Conservation (phyloP, 495 filamentous ascomycete genomes). For the Xylaria flabelliformis region DNA sequence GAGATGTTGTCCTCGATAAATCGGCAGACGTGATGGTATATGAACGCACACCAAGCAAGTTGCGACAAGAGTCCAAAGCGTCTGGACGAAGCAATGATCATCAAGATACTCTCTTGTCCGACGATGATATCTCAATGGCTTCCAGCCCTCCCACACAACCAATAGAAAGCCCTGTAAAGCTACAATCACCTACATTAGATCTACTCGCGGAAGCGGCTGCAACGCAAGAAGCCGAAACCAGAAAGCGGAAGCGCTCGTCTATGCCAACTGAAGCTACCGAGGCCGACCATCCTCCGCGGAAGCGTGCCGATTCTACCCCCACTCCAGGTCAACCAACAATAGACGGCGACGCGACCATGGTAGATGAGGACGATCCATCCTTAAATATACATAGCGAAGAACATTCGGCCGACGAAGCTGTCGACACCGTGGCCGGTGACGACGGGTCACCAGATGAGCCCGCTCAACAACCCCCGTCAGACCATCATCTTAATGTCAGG, state of each 20-base stretch:
- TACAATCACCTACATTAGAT: constrained; percentile 36
- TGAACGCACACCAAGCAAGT: constrained; percentile 72
- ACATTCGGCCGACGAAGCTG: constrained; percentile 50
- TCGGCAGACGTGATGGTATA: constrained; percentile 48
- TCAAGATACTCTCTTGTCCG: constrained; percentile 50
- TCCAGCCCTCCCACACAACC: constrained; percentile 40
- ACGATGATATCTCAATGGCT: constrained; percentile 49
- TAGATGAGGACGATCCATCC: constrained; percentile 51
- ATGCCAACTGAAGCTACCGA: constrained; percentile 52
- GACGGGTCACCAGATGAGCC: constrained; percentile 32
- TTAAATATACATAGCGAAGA: constrained; percentile 48
- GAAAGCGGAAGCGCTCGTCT: constrained; percentile 59
- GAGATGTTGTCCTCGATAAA: constrained; percentile 64
- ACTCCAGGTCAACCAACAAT: constrained; percentile 37
- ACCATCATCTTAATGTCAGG: constrained; percentile 42
- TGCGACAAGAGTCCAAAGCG: constrained; percentile 52
- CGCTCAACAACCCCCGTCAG: constrained; percentile 36
- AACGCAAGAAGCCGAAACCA: constrained; percentile 50
- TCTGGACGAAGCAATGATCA: constrained; percentile 46
- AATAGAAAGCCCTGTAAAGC: constrained; percentile 31
- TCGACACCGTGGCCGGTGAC: constrained; percentile 30
- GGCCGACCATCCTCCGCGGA: constrained; percentile 59
- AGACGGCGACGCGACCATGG: constrained; percentile 49
- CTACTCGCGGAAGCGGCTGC: constrained; percentile 36
- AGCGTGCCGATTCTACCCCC: constrained; percentile 62